Evolutionary conservation across 306 rosid genomes (phyloP), one percentile per base, ranked within the genome.

Genomic region (Vigna radiata): DNA sequence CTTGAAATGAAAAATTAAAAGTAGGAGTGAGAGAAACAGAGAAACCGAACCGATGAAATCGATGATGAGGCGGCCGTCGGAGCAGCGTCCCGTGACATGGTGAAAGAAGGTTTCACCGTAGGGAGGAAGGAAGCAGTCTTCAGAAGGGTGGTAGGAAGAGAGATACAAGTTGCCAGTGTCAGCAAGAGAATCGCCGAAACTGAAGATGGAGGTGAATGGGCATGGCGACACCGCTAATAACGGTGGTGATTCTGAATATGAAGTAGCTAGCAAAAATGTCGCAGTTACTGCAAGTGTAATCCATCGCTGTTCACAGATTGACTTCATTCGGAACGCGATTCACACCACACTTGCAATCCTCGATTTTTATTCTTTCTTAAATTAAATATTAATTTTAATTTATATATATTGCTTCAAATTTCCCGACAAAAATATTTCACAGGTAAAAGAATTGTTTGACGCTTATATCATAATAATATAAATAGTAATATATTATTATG

Each of bases 21-120:
- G 14, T 43, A 44, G 11, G 11, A 44, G 15, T 12, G 4, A 44
- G 4, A 10, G 49, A 44, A 12, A 4, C 0, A 44, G 47, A 43
- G 47, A 11, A 43, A 43, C 2, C 14, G 49, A 11, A 93, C 98
- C 95, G 1, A 91, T 81, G 85, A 91, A 91, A 64, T 94, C 97
- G 55, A 91, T 13, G 79, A 91, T 43, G 31, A 91, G 88, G 33
- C 97, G 97, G 41, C 98, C 98, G 54, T 94, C 90, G 64, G 90
- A 92, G 83, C 93, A 92, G 21, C 96, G 87, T 6, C 91, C 89
- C 0, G 86, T 83, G 1, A 89, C 91, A 27, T 29, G 60, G 59
- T 76, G 89, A 82, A 95, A 95, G 78, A 11, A 79, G 68, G 97
- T 81, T 82, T 85, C 9, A 8, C 97, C 98, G 6, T 88, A 74